phyloP scores from a whole-genome alignment of 2,329 filamentous ascomycete genomes.

The Talaromyces piceae region DNA sequence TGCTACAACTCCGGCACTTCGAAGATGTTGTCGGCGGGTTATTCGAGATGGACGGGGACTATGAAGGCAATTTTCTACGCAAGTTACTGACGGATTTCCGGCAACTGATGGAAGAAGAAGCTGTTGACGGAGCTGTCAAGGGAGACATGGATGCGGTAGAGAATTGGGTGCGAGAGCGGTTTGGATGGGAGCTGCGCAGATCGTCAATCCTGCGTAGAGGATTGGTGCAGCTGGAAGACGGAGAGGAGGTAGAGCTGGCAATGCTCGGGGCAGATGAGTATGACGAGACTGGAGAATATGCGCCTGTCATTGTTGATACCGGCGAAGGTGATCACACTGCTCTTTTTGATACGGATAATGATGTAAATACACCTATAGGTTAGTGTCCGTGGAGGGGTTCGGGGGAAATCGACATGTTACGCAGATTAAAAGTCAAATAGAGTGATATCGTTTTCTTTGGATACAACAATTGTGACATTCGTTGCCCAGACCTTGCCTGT shows the following conservation, averaged over 20 bases:
- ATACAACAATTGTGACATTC: conserved; percentile 13
- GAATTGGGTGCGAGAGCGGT: conserved; percentile 46
- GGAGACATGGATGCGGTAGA: conserved; percentile 50
- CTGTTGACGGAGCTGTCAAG: conserved; percentile 32
- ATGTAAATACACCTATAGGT: conserved; percentile 9
- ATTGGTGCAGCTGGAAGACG: conserved; percentile 55
- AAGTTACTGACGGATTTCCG: conserved; percentile 47
- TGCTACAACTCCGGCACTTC: conserved; percentile 48
- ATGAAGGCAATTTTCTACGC: conserved; percentile 47
- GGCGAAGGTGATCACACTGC: conserved; percentile 14
- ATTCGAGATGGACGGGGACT: conserved; percentile 49
- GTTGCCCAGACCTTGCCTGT: conserved; percentile 11
- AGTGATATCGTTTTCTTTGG: conserved; percentile 12
- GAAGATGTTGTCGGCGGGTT: conserved; percentile 54
- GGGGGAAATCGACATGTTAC: too few relatives aligned
- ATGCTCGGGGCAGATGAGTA: conserved; percentile 49
- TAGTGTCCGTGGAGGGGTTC: too few relatives aligned
- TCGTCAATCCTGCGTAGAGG: conserved; percentile 49
- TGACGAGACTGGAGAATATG: conserved; percentile 59
- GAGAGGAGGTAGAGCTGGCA: conserved; percentile 55
- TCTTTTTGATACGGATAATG: conserved; percentile 7
- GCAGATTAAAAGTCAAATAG: conserved; percentile 11
- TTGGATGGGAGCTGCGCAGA: conserved; percentile 51
- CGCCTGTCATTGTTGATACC: conserved; percentile 52
- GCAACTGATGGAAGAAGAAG: conserved; percentile 43